Conservation (phyloP, 164 flowering plant genomes). For the Piper longum region DNA sequence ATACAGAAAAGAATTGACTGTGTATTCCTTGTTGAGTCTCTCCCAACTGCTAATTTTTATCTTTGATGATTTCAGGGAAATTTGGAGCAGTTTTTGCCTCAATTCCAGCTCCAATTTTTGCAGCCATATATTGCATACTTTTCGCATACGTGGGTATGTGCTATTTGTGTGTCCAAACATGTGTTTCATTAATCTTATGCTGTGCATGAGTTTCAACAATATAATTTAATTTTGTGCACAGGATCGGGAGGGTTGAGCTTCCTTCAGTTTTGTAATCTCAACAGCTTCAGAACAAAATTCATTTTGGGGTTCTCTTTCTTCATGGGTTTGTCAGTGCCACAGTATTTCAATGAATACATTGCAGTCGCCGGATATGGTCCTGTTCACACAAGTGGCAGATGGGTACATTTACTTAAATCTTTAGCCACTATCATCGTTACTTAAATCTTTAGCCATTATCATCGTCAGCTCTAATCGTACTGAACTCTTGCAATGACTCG, state of each 20-base stretch:
- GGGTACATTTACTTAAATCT: constrained; percentile 36
- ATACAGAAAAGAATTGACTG: background rate
- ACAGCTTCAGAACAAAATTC: constrained; percentile 84
- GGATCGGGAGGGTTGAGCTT: constrained; percentile 80
- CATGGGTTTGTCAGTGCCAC: constrained; percentile 84
- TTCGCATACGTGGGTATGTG: constrained; percentile 90
- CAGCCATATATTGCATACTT: constrained; percentile 86
- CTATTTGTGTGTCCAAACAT: background rate
- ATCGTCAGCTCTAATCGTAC: too few species aligned
- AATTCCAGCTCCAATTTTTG: constrained; percentile 77
- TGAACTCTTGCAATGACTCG: too few species aligned
- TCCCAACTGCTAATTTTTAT: too few species aligned
- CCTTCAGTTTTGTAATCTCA: constrained; percentile 93
- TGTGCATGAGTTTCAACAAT: background rate
- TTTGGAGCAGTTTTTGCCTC: constrained; percentile 97
- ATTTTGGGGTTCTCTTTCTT: constrained; percentile 83
- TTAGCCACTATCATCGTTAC: too few species aligned
- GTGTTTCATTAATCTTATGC: too few species aligned
- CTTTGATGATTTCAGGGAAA: constrained; percentile 42
- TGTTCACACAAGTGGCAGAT: constrained; percentile 69
- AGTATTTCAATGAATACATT: constrained; percentile 86
- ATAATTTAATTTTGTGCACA: constrained; percentile 10
- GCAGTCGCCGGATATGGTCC: constrained; percentile 72
- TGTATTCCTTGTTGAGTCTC: background rate
- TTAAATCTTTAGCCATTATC: too few species aligned